Base-by-base conservation (phyloP, 371 early-diverging fungal species). In the Rhizopus sp. region DNA sequence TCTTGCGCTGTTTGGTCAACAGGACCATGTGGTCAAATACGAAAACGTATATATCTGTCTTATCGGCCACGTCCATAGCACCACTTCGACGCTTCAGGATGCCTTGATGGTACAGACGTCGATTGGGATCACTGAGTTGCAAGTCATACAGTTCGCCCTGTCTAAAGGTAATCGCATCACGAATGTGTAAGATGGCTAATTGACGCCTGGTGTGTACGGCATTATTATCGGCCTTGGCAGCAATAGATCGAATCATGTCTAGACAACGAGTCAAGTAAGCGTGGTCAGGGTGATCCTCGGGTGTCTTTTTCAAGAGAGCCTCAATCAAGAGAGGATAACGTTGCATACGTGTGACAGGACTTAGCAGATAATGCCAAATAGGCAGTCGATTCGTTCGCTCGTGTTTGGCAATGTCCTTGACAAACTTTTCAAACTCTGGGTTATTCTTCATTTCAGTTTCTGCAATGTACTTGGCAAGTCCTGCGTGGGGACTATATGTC, bases 241-340 rank as follows among this genome's bases (percentile, higher is more conserved):
- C 79, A 40, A 75, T 69, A 2, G 50, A 53, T 5, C 59, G 56
- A 47, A 75, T 73, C 38, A 87, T 80, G 44, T 90, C 63, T 50
- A 83, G 66, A 67, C 95, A 93, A 61, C 93, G 89, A 16, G 80
- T 80, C 35, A 81, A 70, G 42, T 93, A 83, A 50, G 89, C 80
- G 50, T 79, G 82, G 63, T 97, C 98, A 0, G 88, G 88, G 60
- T 93, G 88, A 32, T 86, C 87, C 38, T 85, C 81, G 1, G 91
- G 88, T n/a, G 95, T 92, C 63, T 89, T 82, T 66, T 94, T 92
- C 39, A 94, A 77, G 15, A 95, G 84, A 2, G 90, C 89, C 52
- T 88, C 86, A n/a, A 97, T 82, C 49, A 97, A 69, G 38, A 97
- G 79, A 1, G 92, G 91, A 61, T 95, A 97, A 45, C 96, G 87